Conservation (phyloP, 441 rosid species). For the Eruca vesicaria region DNA sequence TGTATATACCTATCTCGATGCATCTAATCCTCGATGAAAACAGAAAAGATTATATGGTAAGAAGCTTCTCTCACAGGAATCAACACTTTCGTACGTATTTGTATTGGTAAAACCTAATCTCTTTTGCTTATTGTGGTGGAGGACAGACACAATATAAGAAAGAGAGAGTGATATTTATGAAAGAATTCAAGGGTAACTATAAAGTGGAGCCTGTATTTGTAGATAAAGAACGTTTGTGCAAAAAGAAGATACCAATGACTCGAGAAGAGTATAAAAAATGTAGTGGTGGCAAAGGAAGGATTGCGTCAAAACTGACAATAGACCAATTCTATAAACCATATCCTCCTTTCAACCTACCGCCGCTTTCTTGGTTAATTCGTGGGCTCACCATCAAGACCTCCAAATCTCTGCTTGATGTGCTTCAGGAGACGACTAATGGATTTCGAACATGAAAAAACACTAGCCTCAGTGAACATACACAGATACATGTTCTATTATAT, state of each 20-base stretch:
- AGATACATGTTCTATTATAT: background rate
- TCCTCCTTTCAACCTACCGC: conserved; percentile 59
- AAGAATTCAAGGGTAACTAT: conserved; percentile 74
- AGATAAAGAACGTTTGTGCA: conserved; percentile 55
- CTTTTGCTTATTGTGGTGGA: background rate
- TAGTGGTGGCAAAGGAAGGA: conserved; percentile 59
- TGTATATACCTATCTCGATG: background rate
- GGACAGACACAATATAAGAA: conserved; percentile 56
- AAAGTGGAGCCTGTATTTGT: conserved; percentile 61
- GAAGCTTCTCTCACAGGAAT: background rate
- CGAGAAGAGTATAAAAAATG: conserved; percentile 56
- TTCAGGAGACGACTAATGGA: background rate
- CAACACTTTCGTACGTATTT: background rate
- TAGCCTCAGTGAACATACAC: background rate
- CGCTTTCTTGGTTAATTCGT: conserved; percentile 74
- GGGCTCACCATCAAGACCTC: conserved; percentile 66
- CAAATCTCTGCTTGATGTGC: conserved; percentile 44
- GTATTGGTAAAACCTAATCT: background rate
- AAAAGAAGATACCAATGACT: conserved; percentile 9
- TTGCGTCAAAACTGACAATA: conserved; percentile 63
- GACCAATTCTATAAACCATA: conserved; percentile 73
- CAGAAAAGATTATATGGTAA: conserved; percentile 38
- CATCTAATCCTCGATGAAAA: background rate
- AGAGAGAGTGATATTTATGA: conserved; percentile 61
- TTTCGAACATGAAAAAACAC: too few species aligned